Percentiles rank a stretch among this genome's conserved stretches.
phyloP scores from a whole-genome alignment of 371 early-diverging fungal species.

The Syncephalastrum sp. region DNA sequence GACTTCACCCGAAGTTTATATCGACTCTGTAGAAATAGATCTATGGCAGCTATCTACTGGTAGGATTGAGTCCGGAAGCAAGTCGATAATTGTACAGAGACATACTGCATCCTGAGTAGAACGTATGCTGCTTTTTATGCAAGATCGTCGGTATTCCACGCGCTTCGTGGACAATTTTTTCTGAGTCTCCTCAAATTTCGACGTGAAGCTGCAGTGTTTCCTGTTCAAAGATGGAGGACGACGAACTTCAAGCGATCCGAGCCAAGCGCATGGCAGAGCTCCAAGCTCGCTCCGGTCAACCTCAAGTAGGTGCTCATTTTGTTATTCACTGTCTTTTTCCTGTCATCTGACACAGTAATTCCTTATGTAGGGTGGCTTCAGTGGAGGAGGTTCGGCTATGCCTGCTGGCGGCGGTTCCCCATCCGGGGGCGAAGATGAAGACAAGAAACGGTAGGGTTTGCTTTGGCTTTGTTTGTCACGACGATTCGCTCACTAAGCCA shows the following conservation, averaged over 20 bases:
- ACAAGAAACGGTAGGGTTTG: conserved; percentile 39
- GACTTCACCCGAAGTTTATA: too few species aligned
- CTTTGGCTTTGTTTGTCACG: background rate
- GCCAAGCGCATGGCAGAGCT: conserved; percentile 76
- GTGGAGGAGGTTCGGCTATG: too few species aligned
- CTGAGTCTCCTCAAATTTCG: conserved; percentile 1
- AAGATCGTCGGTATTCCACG: conserved; percentile 3
- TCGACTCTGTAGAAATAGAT: too few species aligned
- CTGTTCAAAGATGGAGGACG: conserved; percentile 68
- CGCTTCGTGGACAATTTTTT: conserved; percentile 9
- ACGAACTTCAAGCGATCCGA: conserved; percentile 83
- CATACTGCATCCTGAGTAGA: background rate
- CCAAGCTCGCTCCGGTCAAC: conserved; percentile 33
- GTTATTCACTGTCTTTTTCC: background rate
- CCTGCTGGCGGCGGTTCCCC: conserved; percentile 13
- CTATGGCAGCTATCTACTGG: too few species aligned
- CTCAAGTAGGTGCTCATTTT: background rate
- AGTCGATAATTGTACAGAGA: too few species aligned
- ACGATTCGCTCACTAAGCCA: too few species aligned
- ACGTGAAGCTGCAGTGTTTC: too few species aligned
- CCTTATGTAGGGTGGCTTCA: background rate
- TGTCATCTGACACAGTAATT: background rate
- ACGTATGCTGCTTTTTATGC: background rate
- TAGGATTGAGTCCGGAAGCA: too few species aligned
- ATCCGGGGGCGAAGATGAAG: conserved; percentile 42